Evolutionary conservation across 768 basidiomycete genomes (phyloP).

Genomic region (Mycena crocata): DNA sequence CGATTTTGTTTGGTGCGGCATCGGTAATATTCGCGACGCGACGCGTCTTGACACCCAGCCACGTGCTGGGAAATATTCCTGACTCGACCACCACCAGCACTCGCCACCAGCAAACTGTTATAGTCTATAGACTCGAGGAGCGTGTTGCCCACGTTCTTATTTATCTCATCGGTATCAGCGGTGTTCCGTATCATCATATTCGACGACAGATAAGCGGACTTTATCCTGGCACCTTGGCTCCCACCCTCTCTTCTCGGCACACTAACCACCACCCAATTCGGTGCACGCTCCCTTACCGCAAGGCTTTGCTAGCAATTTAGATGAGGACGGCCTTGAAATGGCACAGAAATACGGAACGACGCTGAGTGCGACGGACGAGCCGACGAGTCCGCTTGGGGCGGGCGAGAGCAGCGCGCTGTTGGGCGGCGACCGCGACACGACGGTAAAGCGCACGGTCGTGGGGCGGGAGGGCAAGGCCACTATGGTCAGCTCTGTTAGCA

Average conservation of each 20-base stretch:
- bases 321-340: slow-evolving; percentile 64
- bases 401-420: slow-evolving; percentile 74
- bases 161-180: slow-evolving; percentile 20
- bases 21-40: no score
- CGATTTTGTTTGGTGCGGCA: no score
- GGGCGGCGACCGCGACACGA: slow-evolving; percentile 51
- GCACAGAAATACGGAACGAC: slow-evolving; percentile 76
- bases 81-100: not conserved
- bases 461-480: slow-evolving; percentile 75
- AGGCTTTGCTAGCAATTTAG: not conserved
- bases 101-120: not conserved
- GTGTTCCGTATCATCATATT: slow-evolving; percentile 5
- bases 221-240: slow-evolving; percentile 28
- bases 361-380: slow-evolving; percentile 47
- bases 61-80: slow-evolving; percentile 14
- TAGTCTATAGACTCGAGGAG: not conserved
- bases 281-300: slow-evolving; percentile 18
- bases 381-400: slow-evolving; percentile 36
- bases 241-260: slow-evolving; percentile 16
- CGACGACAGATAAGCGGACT: slow-evolving; percentile 12
- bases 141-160: slow-evolving; percentile 22
- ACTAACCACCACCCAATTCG: slow-evolving; percentile 16
- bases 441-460: slow-evolving; percentile 31
- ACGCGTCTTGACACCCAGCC: no score
- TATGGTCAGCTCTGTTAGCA: slow-evolving; percentile 77